Base-by-base conservation (phyloP, 441 rosid species). In the Croton setiger region DNA sequence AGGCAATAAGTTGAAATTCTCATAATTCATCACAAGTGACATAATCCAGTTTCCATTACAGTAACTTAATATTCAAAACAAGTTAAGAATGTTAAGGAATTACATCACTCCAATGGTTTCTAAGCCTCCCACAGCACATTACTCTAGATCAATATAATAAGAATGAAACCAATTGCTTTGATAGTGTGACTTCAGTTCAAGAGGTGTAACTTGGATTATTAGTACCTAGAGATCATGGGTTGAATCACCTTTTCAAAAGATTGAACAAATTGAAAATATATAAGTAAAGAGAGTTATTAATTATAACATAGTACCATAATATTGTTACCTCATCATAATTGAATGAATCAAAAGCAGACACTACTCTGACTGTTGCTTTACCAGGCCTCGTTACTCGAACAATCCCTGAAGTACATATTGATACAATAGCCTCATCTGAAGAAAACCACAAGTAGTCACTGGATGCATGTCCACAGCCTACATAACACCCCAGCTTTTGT, bases 241-340 rank as follows among this genome's bases (percentile, higher is more conserved):
- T 39, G 53, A 59, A 68, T 33, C 35, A 35, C 23, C 33, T 18
- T n/a, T 31, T 20, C 39, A 37, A 4, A 49, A 13, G 48, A 37
- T 59, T 55, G 23, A 49, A 60, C 35, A 49, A 21, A 48, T 12
- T 14, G 1, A 23, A 49, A 36, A 17, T n/a, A 27, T 11, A 13
- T 45, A 56, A 58, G 4, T 48, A n/a, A 31, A 45, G 58, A 47
- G 43, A 67, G 36, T 15, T 27, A 17, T 44, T 66, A 54, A 52
- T 35, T 56, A 37, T 11, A 54, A 69, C 57, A 55, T 15, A 54
- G n/a, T 20, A 61, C 44, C 39, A 47, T 17, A 71, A n/a, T n/a
- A n/a, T n/a, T n/a, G n/a, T 39, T 84, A 95, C 99, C 98, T 95
- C 97, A 63, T 90, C 99, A 54, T 83, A 89, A 80, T 95, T 95